Base-by-base conservation (phyloP, 768 basidiomycete species). In the Pilatotrama ljubarskyi region DNA sequence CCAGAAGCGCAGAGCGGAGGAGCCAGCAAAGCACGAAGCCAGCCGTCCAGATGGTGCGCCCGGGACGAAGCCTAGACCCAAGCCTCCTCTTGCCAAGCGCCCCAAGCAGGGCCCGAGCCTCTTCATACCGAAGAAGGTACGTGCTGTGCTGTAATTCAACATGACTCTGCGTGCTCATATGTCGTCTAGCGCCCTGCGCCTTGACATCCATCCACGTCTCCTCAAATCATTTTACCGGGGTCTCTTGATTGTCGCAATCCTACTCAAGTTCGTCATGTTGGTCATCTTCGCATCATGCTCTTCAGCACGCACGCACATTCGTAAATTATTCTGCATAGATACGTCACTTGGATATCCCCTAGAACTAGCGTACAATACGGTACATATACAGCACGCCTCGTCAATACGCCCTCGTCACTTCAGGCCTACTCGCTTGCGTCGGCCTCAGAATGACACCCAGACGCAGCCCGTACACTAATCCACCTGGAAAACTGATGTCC, bases 101-200 rank as follows among this genome's bases (percentile, higher is more conserved):
- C 72, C 73, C 22, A 81, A 81, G 62, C 75, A 75, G 64, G 74
- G 70, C 14, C 72, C 76, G 0, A 78, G 62, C 38, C 72, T 88
- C 55, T 89, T 90, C 68, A 88, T 89, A 57, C 87, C 87, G 1
- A 88, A 82, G 66, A 84, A 82, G 58, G 63, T 62, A 26, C 36
- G 59, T 26, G 10, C 9, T 7, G 18, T 13, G 8, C 32, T 38
- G 0, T 15, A 18, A 1, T 43, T 5, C 4, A n/a, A 1, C 11
- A 3, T 15, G n/a, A 37, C 5, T 14, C 2, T 2, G 2, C 5
- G 24, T 41, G 37, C 40, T 49, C 40, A 55, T 25, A 8, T 15
- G 8, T 13, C 18, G 5, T 26, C 5, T 32, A 61, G 59, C 59
- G 53, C 32, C 51, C 52, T 22, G 37, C 17, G 2, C 52, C 52